Conservation (phyloP, 73 alveolate species). For the Paramecium biaurelia region DNA sequence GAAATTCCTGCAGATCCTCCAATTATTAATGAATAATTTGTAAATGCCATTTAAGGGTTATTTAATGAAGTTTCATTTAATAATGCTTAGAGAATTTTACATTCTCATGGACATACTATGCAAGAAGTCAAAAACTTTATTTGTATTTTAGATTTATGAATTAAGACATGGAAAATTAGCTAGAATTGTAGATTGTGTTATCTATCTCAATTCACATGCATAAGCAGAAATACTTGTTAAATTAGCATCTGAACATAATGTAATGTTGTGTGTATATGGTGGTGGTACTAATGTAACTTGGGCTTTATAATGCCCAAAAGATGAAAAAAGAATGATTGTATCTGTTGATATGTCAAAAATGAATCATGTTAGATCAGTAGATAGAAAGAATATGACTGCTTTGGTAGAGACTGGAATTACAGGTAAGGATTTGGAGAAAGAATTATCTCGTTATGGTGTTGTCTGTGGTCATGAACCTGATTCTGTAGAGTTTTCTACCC, state of each 20-base stretch:
- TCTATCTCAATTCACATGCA: constrained; percentile 71
- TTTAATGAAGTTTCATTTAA: constrained; percentile 71
- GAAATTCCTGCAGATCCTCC: constrained; percentile 83
- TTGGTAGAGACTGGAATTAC: constrained; percentile 87
- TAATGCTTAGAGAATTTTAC: constrained; percentile 77
- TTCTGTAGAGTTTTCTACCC: constrained; percentile 81
- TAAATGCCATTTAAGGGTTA: constrained; percentile 66
- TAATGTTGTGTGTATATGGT: constrained; percentile 78
- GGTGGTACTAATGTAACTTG: constrained; percentile 96
- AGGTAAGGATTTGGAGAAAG: constrained; percentile 87
- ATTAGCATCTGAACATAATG: constrained; percentile 76
- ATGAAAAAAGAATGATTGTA: constrained; percentile 82
- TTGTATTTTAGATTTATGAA: constrained; percentile 13
- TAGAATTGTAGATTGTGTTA: constrained; percentile 75
- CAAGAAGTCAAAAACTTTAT: constrained; percentile 63
- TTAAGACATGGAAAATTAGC: constrained; percentile 70
- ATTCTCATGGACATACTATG: constrained; percentile 88
- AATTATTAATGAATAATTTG: constrained; percentile 71
- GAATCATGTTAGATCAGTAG: constrained; percentile 80
- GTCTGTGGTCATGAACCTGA: constrained; percentile 94
- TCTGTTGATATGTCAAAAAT: constrained; percentile 82
- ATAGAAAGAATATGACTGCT: constrained; percentile 84
- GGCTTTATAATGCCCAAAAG: constrained; percentile 70
- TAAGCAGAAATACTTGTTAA: constrained; percentile 73
- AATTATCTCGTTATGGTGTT: constrained; percentile 80